Conservation (phyloP, 225 moss, liverwort and hornwort genomes). For the Polytrichum commune region DNA sequence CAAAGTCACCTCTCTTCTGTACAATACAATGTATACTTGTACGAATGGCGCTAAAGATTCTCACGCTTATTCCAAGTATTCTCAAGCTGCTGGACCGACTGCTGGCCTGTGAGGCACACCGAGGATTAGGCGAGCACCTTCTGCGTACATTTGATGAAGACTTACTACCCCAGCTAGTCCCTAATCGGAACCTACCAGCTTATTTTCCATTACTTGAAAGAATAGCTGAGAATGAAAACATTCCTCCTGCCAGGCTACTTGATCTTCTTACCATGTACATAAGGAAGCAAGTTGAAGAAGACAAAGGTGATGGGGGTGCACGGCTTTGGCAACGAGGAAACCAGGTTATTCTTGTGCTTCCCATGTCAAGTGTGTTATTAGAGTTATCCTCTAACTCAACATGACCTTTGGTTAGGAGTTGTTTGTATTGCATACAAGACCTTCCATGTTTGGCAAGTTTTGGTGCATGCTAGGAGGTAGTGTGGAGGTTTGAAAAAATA, state of each 20-base stretch:
- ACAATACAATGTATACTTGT: constrained; percentile 75
- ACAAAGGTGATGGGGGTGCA: constrained; percentile 49
- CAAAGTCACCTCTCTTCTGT: constrained; percentile 61
- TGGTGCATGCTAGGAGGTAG: no score
- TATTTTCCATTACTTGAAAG: constrained; percentile 93
- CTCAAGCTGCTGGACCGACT: constrained; percentile 85
- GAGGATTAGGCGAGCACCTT: constrained; percentile 71
- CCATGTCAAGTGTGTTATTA: no score
- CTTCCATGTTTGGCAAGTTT: no score
- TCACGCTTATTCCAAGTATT: constrained; percentile 71
- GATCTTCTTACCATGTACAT: constrained; percentile 78
- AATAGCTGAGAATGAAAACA: constrained; percentile 72
- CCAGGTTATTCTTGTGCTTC: constrained; percentile 21
- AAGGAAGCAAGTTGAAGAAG: constrained; percentile 63
- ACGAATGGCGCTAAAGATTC: constrained; percentile 61
- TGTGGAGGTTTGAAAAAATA: no score
- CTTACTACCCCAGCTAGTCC: constrained; percentile 63
- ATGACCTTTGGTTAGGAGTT: no score
- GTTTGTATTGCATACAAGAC: no score
- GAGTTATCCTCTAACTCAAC: no score
- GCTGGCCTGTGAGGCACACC: constrained; percentile 70
- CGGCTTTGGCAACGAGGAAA: constrained; percentile 60
- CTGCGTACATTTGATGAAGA: constrained; percentile 84
- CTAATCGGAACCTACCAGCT: constrained; percentile 66
- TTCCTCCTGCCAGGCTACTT: constrained; percentile 66